Conservation (phyloP, 352 stramenopile species). For the Blastocystis hominis region DNA sequence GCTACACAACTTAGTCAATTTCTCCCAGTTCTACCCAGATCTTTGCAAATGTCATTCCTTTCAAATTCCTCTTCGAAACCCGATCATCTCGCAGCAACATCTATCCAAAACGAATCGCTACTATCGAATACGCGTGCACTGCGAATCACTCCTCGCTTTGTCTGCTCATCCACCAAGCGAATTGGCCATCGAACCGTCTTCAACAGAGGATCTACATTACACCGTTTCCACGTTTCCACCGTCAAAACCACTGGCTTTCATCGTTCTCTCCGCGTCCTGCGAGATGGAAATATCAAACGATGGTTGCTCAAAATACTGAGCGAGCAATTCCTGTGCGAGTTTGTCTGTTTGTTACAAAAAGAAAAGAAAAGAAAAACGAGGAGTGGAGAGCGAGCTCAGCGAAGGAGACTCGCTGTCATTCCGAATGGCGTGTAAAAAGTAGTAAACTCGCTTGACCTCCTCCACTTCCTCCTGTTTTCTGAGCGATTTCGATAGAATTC, state of each 20-base stretch:
- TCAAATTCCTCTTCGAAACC: background rate
- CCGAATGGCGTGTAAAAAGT: background rate
- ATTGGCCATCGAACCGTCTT: background rate
- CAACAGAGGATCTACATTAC: background rate
- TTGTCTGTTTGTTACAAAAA: background rate
- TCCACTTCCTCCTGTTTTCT: conserved; percentile 9
- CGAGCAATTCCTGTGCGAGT: background rate
- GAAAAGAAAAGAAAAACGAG: background rate
- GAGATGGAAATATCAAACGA: background rate
- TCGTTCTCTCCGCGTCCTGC: background rate
- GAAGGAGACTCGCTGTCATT: background rate
- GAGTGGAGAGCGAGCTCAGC: background rate
- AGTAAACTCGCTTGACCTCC: conserved; percentile 36
- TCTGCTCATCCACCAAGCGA: background rate
- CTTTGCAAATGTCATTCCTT: conserved; percentile 24
- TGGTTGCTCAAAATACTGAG: conserved; percentile 18
- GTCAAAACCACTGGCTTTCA: background rate
- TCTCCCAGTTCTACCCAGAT: conserved; percentile 2
- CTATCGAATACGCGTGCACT: background rate
- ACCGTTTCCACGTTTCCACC: background rate
- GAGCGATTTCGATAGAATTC: background rate
- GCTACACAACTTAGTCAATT: background rate
- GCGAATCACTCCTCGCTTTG: background rate
- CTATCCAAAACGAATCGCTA: background rate
- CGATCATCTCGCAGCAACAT: conserved; percentile 44